phyloP scores from a whole-genome alignment of 768 basidiomycete genomes.

The Boletellus emodensis region DNA sequence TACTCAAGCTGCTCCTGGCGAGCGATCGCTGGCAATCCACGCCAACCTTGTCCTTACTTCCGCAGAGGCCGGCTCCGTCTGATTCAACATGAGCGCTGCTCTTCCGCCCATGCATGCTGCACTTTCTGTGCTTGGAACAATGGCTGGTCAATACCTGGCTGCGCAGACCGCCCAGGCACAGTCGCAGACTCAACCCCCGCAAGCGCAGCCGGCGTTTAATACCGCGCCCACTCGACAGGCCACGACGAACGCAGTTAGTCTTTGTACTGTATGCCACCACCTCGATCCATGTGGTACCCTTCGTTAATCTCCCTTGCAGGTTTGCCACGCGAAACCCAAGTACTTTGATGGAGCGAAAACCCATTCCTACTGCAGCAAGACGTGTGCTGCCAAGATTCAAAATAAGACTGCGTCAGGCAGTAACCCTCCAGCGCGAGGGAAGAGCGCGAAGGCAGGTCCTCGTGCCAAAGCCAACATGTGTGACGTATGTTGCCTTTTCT shows the following conservation, averaged over 20 bases:
- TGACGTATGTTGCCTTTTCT: slow-evolving; percentile 37
- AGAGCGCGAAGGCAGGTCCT: slow-evolving; percentile 22
- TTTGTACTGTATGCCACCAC: slow-evolving; percentile 47
- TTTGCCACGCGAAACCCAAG: slow-evolving; percentile 54
- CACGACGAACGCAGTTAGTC: slow-evolving; percentile 28
- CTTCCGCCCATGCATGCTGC: slow-evolving; percentile 35
- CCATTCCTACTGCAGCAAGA: slow-evolving; percentile 58
- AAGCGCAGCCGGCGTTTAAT: slow-evolving; percentile 20
- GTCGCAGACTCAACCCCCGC: slow-evolving; percentile 22
- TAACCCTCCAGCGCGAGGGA: slow-evolving; percentile 26
- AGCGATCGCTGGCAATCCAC: slow-evolving; percentile 15
- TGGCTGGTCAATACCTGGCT: slow-evolving; percentile 35
- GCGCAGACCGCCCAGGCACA: slow-evolving; percentile 29
- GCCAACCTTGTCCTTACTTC: slow-evolving; percentile 7
- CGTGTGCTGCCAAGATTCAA: slow-evolving; percentile 49
- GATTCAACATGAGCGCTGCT: slow-evolving; percentile 25
- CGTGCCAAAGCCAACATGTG: slow-evolving; percentile 40
- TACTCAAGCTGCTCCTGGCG: slow-evolving; percentile 28
- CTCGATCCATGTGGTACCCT: slow-evolving; percentile 3
- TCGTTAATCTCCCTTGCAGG: slow-evolving; percentile 30
- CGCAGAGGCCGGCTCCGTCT: slow-evolving; percentile 6
- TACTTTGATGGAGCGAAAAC: slow-evolving; percentile 52
- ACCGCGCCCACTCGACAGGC: slow-evolving; percentile 13
- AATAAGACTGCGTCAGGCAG: slow-evolving; percentile 22
- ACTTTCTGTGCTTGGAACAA: slow-evolving; percentile 34